Base-by-base conservation (phyloP, 176 grass and related monocot genomes). In the Zea luxurians region DNA sequence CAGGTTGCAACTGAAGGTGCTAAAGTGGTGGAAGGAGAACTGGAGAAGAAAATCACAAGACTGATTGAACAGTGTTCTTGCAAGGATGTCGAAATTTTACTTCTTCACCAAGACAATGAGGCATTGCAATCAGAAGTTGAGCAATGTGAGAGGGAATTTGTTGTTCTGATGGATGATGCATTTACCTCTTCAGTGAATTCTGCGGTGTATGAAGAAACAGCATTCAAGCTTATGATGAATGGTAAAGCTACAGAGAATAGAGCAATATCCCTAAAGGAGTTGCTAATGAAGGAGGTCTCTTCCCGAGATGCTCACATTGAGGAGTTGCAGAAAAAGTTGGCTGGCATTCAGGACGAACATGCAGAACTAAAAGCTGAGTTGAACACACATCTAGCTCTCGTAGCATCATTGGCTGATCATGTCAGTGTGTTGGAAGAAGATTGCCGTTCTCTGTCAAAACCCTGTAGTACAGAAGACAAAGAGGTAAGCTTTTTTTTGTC, bases 141-240 rank as follows among this genome's bases (percentile, higher is more conserved):
- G 21, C 84, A 83, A 71, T 72, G 70, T 68, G 83, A 91, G 85
- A 83, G 64, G 40, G 78, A 88, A 76, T 84, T 83, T 88, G 52
- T 69, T 74, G 75, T 67, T 68, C 66, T 98, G 72, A 50, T 90
- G 60, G 87, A 53, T 83, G 89, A 90, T 37, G 72, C 57, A 59
- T n/a, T 92, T 70, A 82, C 57, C 48, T 86, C 82, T 87, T 70
- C 73, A 41, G 87, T 92, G 40, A 84, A 71, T 87, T 80, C 77
- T 72, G 67, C 78, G 46, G 38, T 89, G 15, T 88, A 84, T 60
- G 66, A 92, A 79, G 95, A 94, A 76, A 93, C 90, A 59, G 78
- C 89, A 68, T 66, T 84, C 21, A 52, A 92, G 37, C 70, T 88
- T 49, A 75, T 90, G 74, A 64, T 77, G 54, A 80, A 93, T 87